These are phyloP conservation scores for Pseudozyma tsukubaensis DNA, from an alignment of 1,284 basidiomycete species.

Conservation along the genomic window DNA sequence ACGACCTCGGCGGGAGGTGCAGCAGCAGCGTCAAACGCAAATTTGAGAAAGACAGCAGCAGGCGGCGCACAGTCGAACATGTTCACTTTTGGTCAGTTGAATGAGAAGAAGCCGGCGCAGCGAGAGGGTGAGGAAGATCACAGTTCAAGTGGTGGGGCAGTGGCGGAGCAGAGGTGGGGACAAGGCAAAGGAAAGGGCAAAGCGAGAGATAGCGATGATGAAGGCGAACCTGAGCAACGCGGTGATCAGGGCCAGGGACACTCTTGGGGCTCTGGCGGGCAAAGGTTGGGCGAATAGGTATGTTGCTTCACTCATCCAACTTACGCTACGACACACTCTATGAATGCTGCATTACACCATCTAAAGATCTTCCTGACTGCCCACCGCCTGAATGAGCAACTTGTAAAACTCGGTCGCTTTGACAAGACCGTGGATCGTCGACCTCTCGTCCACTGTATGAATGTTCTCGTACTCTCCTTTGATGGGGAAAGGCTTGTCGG, in stretches of 20 bases:
- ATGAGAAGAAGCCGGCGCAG: slow-evolving; percentile 1
- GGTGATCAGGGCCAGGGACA: slow-evolving; percentile 4
- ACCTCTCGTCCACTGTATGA: slow-evolving; percentile 78
- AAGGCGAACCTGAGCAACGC: slow-evolving; percentile 14
- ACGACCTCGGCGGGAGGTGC: slow-evolving; percentile 1
- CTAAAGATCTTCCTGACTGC: slow-evolving; percentile 12
- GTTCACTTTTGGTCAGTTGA: slow-evolving; percentile 46
- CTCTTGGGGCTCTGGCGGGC: slow-evolving; percentile 23
- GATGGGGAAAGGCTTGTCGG: slow-evolving; percentile 39
- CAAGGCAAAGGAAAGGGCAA: slow-evolving; percentile 29
- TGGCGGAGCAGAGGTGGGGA: slow-evolving; percentile 45
- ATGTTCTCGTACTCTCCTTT: slow-evolving; percentile 64
- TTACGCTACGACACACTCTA: background rate
- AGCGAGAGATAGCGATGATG: slow-evolving; percentile 31
- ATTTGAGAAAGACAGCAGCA: slow-evolving; percentile 35
- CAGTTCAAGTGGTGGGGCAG: slow-evolving; percentile 49
- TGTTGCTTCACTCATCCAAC: background rate
- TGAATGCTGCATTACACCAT: background rate
- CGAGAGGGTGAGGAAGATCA: slow-evolving; percentile 32
- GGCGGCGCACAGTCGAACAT: slow-evolving; percentile 17
- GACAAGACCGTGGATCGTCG: slow-evolving; percentile 69
- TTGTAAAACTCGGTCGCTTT: slow-evolving; percentile 71
- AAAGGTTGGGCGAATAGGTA: slow-evolving; percentile 26
- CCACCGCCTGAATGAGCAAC: slow-evolving; percentile 71
- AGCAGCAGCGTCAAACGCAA: slow-evolving; percentile 8